Percentiles rank a stretch among this genome's conserved stretches.
Evolutionary conservation across 352 stramenopile genomes (phyloP).

Genomic region (Phytophthora fragariaefolia): DNA sequence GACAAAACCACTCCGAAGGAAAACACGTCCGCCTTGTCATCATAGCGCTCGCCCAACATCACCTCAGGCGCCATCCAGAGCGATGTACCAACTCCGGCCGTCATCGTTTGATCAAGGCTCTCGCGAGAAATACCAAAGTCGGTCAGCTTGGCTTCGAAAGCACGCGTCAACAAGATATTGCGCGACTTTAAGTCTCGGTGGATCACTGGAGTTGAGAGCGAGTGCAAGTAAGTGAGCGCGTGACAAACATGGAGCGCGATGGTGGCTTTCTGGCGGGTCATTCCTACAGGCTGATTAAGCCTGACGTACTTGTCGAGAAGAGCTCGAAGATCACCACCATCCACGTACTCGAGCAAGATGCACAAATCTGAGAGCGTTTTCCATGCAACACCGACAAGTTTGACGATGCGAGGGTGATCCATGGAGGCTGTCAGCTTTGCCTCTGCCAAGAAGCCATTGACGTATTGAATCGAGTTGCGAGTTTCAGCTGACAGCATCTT

Average conservation of each 20-base stretch:
- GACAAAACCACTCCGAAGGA: conserved; percentile 39
- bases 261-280: conserved; percentile 17
- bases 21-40: conserved; percentile 29
- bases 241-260: conserved; percentile 47
- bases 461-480: conserved; percentile 26
- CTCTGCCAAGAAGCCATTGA: conserved; percentile 57
- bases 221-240: conserved; percentile 55
- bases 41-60: conserved; percentile 23
- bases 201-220: conserved; percentile 52
- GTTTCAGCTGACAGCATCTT: conserved; percentile 40
- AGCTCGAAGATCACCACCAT: conserved; percentile 34
- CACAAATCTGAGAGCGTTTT: conserved; percentile 48
- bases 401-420: conserved; percentile 51
- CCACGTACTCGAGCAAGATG: conserved; percentile 52
- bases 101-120: conserved; percentile 17
- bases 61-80: conserved; percentile 30
- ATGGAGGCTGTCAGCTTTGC: conserved; percentile 48
- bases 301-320: conserved; percentile 31
- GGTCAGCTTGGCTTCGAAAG: conserved; percentile 47
- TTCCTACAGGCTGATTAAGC: background rate
- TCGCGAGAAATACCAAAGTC: conserved; percentile 57
- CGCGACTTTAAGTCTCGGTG: conserved; percentile 73
- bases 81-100: conserved; percentile 16
- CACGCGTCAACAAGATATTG: conserved; percentile 61
- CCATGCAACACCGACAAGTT: conserved; percentile 53